phyloP scores from a whole-genome alignment of 2,329 filamentous ascomycete species.

The Aureobasidium sp. region DNA sequence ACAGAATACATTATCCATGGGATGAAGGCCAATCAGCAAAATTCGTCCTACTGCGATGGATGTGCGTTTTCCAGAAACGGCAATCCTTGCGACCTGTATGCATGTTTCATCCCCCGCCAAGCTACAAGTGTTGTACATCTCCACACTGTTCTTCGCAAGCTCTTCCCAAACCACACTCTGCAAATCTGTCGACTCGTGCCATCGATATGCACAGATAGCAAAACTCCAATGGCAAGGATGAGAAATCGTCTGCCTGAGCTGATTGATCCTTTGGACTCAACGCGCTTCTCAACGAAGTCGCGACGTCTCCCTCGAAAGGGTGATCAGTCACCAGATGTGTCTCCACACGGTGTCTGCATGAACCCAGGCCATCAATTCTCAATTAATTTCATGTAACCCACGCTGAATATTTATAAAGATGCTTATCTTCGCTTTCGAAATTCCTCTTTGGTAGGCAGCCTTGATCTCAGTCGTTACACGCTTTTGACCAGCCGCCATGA shows the following conservation, averaged over 20 bases:
- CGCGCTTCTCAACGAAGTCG: slow-evolving; percentile 8
- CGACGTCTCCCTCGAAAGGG: background rate
- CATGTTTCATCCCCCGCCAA: background rate
- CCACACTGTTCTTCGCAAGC: slow-evolving; percentile 2
- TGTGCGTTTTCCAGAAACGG: background rate
- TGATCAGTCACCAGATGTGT: slow-evolving; percentile 6
- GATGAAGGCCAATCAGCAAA: too few species aligned
- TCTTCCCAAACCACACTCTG: background rate
- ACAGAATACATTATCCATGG: too few species aligned
- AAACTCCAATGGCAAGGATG: background rate
- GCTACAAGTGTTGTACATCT: background rate
- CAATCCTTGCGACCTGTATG: background rate
- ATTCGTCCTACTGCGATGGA: too few species aligned
- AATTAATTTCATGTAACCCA: too few species aligned
- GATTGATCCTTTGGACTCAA: background rate
- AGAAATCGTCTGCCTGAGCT: background rate
- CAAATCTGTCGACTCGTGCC: background rate
- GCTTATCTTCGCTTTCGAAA: background rate
- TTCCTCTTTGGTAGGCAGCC: background rate
- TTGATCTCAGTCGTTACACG: background rate
- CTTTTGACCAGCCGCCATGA: background rate
- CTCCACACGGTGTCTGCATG: slow-evolving; percentile 6
- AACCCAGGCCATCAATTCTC: background rate
- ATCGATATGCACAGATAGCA: background rate
- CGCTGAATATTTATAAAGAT: background rate